phyloP scores from a whole-genome alignment of 2,329 filamentous ascomycete species.

The Sphaerulina musiva region DNA sequence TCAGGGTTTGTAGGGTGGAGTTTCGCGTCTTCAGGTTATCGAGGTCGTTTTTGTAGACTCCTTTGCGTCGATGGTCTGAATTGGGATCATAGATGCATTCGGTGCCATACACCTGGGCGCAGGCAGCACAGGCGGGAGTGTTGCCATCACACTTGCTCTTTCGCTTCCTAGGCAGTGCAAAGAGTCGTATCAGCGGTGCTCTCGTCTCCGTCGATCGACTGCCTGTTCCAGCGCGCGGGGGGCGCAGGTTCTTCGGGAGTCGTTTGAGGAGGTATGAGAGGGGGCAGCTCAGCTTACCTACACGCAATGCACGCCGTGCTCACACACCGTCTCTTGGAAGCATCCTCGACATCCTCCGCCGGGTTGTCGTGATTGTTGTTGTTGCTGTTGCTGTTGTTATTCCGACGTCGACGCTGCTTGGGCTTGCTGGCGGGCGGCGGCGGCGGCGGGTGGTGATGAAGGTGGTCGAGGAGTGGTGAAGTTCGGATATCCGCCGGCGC shows the following conservation, averaged over 20 bases:
- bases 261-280: neutral
- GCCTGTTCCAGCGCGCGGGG: too few species aligned
- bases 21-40: conserved; percentile 81
- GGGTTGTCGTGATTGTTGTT: too few species aligned
- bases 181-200: too few species aligned
- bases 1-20: conserved; percentile 82
- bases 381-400: conserved; percentile 8
- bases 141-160: conserved; percentile 71
- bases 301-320: conserved; percentile 34
- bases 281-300: conserved; percentile 18
- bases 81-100: conserved; percentile 93
- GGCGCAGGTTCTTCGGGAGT: neutral
- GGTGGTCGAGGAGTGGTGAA: too few species aligned
- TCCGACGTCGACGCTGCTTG: conserved; percentile 22
- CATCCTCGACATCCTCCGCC: conserved; percentile 34
- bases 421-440: conserved; percentile 15
- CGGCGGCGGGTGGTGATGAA: neutral
- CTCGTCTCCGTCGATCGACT: too few species aligned
- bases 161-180: conserved; percentile 24
- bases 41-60: conserved; percentile 90
- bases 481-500: conserved; percentile 8
- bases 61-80: conserved; percentile 91
- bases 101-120: conserved; percentile 84
- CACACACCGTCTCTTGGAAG: conserved; percentile 39
- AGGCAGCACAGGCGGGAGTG: conserved; percentile 87